A percentile compares a stretch with the other conserved stretches of the same genome.
Evolutionary conservation across 169 alveolate genomes (phyloP).

Genomic region (Haemoproteus tartakovskyi): DNA sequence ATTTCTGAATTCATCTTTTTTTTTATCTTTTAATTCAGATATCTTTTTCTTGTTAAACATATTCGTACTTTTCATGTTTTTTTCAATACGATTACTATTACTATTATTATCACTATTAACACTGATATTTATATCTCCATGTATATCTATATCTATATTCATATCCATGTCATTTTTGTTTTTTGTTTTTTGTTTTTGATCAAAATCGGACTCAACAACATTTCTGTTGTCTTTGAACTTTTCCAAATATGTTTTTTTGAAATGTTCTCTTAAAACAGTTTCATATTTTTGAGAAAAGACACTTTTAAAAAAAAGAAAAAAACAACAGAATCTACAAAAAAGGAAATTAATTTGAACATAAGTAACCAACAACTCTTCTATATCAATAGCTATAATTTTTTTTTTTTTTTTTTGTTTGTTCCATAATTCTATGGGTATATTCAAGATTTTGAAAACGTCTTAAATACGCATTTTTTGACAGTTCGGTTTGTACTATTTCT

Average conservation of each 20-base stretch:
- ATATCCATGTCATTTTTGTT: too few species aligned
- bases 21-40: too few species aligned
- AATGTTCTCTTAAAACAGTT: slow-evolving; percentile 10
- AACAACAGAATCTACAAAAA: slow-evolving; percentile 56
- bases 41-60: not conserved
- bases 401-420: too few species aligned
- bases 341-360: slow-evolving; percentile 38
- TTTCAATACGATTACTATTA: too few species aligned
- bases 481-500: too few species aligned
- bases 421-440: too few species aligned
- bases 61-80: not conserved
- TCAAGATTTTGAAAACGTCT: too few species aligned
- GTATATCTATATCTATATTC: not conserved
- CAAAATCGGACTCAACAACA: slow-evolving; percentile 17
- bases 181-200: not conserved
- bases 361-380: slow-evolving; percentile 57
- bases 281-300: slow-evolving; percentile 60
- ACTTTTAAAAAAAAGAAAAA: slow-evolving; percentile 49
- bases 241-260: slow-evolving; percentile 6
- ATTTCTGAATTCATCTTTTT: too few species aligned
- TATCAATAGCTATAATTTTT: slow-evolving; percentile 26
- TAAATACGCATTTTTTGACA: too few species aligned
- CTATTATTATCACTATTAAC: not conserved
- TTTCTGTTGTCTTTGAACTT: slow-evolving; percentile 40
- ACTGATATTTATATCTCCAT: not conserved